phyloP scores from a whole-genome alignment of 495 filamentous ascomycete species.

The Apodospora peruviana region DNA sequence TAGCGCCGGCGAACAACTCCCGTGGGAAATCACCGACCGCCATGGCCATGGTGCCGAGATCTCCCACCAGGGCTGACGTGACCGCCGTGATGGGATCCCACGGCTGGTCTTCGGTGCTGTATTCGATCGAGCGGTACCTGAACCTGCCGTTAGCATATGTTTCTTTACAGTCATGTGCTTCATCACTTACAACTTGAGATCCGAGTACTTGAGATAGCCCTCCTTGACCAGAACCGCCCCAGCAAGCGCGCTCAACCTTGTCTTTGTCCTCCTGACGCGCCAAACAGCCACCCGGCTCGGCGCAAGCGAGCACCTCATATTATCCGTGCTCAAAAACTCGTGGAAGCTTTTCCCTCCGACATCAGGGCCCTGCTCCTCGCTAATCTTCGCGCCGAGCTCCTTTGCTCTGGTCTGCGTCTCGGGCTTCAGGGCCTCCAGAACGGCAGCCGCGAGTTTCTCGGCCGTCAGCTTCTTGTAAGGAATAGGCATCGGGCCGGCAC shows the following conservation, averaged over 20 bases:
- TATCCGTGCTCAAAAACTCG: constrained; percentile 54
- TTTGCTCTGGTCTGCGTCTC: constrained; percentile 51
- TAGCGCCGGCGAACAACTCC: constrained; percentile 52
- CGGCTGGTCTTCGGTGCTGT: constrained; percentile 67
- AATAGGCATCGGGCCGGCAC: constrained; percentile 68
- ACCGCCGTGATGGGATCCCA: constrained; percentile 67
- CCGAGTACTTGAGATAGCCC: constrained; percentile 54
- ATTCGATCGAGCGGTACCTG: constrained; percentile 62
- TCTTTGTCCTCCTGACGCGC: constrained; percentile 57
- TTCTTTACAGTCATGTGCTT: neutral
- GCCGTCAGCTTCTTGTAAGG: constrained; percentile 62
- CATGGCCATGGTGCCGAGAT: constrained; percentile 68
- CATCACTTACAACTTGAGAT: constrained; percentile 59
- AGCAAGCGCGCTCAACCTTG: constrained; percentile 63
- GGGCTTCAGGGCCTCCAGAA: constrained; percentile 52
- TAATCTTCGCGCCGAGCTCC: constrained; percentile 55
- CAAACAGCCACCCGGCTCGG: constrained; percentile 65
- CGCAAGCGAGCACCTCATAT: constrained; percentile 57
- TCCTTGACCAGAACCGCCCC: constrained; percentile 59
- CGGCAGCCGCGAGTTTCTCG: constrained; percentile 56
- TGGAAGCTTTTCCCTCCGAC: constrained; percentile 66
- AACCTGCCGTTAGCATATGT: constrained; percentile 12
- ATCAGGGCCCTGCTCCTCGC: constrained; percentile 57
- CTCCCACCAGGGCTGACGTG: constrained; percentile 68
- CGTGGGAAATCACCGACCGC: constrained; percentile 77